phyloP scores from a whole-genome alignment of 306 rosid species.

The Inga oerstediana region DNA sequence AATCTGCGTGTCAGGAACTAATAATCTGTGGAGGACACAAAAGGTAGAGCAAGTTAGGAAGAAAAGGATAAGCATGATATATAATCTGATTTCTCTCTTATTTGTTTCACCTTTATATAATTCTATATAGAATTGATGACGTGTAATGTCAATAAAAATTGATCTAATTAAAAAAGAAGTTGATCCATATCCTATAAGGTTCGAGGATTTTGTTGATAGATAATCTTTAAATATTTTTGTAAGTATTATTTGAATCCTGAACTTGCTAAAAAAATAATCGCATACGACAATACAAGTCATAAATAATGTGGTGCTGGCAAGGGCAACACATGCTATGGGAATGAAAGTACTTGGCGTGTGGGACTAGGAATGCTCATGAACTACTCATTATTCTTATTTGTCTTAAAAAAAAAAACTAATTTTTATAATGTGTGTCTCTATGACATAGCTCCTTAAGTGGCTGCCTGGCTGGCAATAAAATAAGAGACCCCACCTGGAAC shows the following conservation, averaged over 20 bases:
- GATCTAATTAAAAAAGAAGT: too few relatives aligned
- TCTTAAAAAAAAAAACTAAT: neutral
- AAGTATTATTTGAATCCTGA: too few relatives aligned
- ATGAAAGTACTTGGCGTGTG: conserved; percentile 4
- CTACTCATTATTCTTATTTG: neutral
- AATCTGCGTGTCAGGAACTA: neutral
- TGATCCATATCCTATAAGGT: too few relatives aligned
- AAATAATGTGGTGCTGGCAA: neutral
- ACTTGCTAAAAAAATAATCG: neutral
- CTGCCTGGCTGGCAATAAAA: neutral
- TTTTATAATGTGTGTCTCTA: neutral
- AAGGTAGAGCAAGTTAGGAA: neutral
- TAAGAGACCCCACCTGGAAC: neutral
- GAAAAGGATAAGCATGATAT: conserved; percentile 2
- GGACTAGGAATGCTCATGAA: neutral
- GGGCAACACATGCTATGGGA: conserved; percentile 4
- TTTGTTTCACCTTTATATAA: neutral
- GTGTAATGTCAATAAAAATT: too few relatives aligned
- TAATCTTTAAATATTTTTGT: too few relatives aligned
- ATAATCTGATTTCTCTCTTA: neutral
- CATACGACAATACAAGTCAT: neutral
- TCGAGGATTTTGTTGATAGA: too few relatives aligned
- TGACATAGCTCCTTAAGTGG: neutral
- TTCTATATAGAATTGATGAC: neutral
- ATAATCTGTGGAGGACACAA: neutral